Evolutionary conservation across 1,284 basidiomycete genomes (phyloP).

Genomic region (Irpex rosettiformis): DNA sequence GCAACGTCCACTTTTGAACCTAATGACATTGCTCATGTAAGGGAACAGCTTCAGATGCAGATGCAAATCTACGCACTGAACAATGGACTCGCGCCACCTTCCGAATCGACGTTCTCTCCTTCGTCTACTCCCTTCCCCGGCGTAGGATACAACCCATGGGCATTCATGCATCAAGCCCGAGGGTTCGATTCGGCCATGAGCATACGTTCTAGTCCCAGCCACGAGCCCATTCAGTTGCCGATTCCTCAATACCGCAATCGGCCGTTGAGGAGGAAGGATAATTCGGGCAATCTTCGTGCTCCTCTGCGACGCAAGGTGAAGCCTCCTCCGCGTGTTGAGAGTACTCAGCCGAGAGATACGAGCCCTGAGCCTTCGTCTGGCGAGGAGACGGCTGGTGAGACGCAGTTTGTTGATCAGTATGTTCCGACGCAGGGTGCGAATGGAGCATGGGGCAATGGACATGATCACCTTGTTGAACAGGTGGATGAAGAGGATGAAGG

Average conservation of each 20-base stretch:
- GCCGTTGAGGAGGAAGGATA: slow-evolving; percentile 34
- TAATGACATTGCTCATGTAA: slow-evolving; percentile 47
- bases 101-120: slow-evolving; percentile 71
- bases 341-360: slow-evolving; percentile 75
- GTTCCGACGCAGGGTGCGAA: slow-evolving; percentile 25
- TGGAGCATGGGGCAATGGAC: slow-evolving; percentile 23
- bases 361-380: slow-evolving; percentile 66
- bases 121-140: slow-evolving; percentile 65
- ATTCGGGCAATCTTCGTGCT: slow-evolving; percentile 33
- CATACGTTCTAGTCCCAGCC: slow-evolving; percentile 70
- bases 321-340: slow-evolving; percentile 71
- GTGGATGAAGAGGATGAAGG: slow-evolving; percentile 38
- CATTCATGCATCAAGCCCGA: slow-evolving; percentile 45
- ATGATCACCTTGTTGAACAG: slow-evolving; percentile 3
- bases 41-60: slow-evolving; percentile 65
- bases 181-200: slow-evolving; percentile 45
- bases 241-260: slow-evolving; percentile 36
- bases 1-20: slow-evolving; percentile 47
- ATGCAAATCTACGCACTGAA: slow-evolving; percentile 77
- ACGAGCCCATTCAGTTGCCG: slow-evolving; percentile 61
- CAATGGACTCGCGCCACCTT: slow-evolving; percentile 50
- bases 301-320: slow-evolving; percentile 36
- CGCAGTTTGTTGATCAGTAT: slow-evolving; percentile 42
- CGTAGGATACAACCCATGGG: slow-evolving; percentile 62
- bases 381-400: slow-evolving; percentile 56